Conservation (phyloP, 331 rosid species). For the Prunus yedoensis region DNA sequence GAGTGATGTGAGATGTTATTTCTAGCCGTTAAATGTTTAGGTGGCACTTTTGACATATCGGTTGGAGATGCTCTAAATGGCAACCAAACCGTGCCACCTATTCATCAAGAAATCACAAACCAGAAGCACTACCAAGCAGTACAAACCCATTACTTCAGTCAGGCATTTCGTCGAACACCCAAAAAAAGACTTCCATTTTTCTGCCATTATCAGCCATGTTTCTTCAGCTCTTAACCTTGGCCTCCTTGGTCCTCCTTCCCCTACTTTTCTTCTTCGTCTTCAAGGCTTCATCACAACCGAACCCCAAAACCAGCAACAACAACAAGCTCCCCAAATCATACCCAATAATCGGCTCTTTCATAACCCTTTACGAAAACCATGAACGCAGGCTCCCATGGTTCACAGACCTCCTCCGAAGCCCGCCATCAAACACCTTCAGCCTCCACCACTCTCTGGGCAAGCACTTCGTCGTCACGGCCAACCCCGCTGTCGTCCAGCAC, state of each 20-base stretch:
- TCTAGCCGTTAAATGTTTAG: too few species aligned
- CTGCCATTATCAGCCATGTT: slow-evolving; percentile 4
- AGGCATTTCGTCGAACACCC: neutral
- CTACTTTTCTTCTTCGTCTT: slow-evolving; percentile 2
- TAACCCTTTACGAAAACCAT: slow-evolving; percentile 13
- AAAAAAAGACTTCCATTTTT: neutral
- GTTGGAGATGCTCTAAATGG: too few species aligned
- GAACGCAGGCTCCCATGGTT: too few species aligned
- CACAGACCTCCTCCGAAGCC: too few species aligned
- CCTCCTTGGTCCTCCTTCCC: neutral
- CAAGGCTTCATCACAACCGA: neutral
- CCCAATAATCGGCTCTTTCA: slow-evolving; percentile 34
- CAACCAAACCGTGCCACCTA: neutral
- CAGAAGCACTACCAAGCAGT: neutral
- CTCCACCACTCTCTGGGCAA: too few species aligned
- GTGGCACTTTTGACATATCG: too few species aligned
- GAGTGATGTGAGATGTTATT: too few species aligned
- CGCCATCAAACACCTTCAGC: too few species aligned
- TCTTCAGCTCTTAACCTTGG: neutral
- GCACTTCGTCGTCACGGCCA: too few species aligned
- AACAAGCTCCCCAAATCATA: slow-evolving; percentile 31
- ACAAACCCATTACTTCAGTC: neutral
- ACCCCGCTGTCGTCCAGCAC: too few species aligned
- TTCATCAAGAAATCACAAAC: too few species aligned
- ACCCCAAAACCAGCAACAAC: slow-evolving; percentile 1